Base-by-base conservation (phyloP, 225 moss, liverwort and hornwort species). In the Anthoceros angustus region DNA sequence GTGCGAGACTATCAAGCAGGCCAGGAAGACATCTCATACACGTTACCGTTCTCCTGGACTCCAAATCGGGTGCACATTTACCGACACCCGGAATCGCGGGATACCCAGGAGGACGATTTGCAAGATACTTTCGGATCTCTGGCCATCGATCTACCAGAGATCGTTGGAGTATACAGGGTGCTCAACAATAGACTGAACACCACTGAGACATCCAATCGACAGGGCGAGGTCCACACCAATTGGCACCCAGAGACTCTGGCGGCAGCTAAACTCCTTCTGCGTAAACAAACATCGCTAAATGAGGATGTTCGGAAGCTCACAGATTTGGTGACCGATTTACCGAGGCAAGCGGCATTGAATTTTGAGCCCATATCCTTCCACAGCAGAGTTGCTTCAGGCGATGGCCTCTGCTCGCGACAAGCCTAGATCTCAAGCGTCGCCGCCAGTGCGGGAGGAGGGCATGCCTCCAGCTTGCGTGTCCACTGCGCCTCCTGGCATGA, bases 171-270 rank as follows among this genome's bases (percentile, higher is more conserved):
- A 45, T 45, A 45, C 43, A n/a, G n/a, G n/a, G n/a, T n/a, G n/a
- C n/a, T n/a, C n/a, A n/a, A n/a, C n/a, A n/a, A n/a, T n/a, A n/a
- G 43, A 45, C 43, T 45, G 43, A 45, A 45, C 43, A 45, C 43
- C 43, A 45, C 43, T 14, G 43, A 45, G 14, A 45, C 43, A 45
- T 9, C 43, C 43, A n/a, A 8, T 45, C 9, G 9, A 8, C 43
- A 45, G 9, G 9, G 14, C 14, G 43, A 9, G 9, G 9, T 45
- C 43, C 14, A 8, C 9, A 45, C 43, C 9, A 14, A 14, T 45
- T 14, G 43, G 9, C 43, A 45, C 43, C 43, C 9, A 45, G 43
- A 45, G 43, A 45, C 43, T 14, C 43, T 14, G 43, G 43, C 43
- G 43, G 43, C 43, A 14, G 43, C 14, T 9, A 14, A 45, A 8